Percentiles rank a stretch among this genome's conserved stretches.
phyloP scores from a whole-genome alignment of 2,329 filamentous ascomycete species.

The Cercospora zeina region DNA sequence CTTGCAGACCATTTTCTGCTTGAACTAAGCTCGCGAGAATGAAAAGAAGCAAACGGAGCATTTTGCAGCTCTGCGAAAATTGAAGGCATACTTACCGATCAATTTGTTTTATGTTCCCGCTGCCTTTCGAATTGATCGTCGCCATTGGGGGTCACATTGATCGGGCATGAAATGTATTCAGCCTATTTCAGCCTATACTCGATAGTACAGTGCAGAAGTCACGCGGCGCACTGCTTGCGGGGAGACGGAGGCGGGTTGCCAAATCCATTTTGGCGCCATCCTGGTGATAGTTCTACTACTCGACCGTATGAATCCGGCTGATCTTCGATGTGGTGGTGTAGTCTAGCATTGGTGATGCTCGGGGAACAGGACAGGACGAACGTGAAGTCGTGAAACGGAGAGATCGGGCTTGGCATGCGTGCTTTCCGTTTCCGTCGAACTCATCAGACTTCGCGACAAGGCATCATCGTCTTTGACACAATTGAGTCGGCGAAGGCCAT shows the following conservation, averaged over 20 bases:
- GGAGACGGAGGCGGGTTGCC: constrained; percentile 2
- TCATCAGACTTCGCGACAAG: not conserved
- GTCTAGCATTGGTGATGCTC: not conserved
- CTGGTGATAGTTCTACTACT: not conserved
- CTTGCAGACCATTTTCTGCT: constrained; percentile 62
- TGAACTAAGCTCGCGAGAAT: constrained; percentile 39
- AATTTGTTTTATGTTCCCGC: not conserved
- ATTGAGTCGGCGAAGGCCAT: not conserved
- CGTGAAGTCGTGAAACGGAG: not conserved
- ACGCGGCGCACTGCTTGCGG: not conserved
- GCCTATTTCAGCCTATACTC: constrained; percentile 8
- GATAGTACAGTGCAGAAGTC: not conserved
- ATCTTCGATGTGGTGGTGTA: not conserved
- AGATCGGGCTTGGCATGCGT: constrained; percentile 5
- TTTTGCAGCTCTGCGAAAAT: not conserved
- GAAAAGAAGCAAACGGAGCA: constrained; percentile 11
- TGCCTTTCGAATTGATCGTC: not conserved
- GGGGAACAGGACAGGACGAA: not conserved
- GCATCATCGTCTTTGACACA: not conserved
- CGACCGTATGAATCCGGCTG: not conserved
- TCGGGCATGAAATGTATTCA: constrained; percentile 1
- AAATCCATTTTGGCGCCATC: not conserved
- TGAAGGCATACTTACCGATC: constrained; percentile 1
- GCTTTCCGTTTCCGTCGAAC: not conserved
- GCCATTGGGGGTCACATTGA: constrained; percentile 4